phyloP scores from a whole-genome alignment of 768 basidiomycete genomes.

The Pleurotus platypus region DNA sequence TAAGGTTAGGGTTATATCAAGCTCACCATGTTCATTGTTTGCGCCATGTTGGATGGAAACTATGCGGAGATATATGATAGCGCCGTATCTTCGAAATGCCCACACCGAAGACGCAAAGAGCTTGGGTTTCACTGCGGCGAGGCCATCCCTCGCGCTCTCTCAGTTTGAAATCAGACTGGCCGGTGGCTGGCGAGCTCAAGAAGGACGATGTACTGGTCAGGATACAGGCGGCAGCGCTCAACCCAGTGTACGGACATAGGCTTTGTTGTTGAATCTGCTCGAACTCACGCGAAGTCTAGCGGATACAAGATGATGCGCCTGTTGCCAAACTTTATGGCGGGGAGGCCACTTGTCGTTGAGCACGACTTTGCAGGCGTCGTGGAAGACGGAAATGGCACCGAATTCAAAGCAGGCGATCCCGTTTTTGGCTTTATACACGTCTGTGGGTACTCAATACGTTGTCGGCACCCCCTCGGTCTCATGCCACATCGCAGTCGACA shows the following conservation, averaged over 20 bases:
- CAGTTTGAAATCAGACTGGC: constrained; percentile 29
- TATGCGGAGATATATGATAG: background rate
- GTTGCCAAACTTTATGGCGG: constrained; percentile 33
- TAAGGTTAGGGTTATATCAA: background rate
- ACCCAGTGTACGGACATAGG: constrained; percentile 9
- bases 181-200: constrained; percentile 29
- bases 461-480: background rate
- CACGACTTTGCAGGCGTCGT: constrained; percentile 52
- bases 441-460: background rate
- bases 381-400: constrained; percentile 38
- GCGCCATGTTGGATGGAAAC: background rate
- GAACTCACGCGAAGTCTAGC: constrained; percentile 20
- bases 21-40: background rate
- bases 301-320: constrained; percentile 42
- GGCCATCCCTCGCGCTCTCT: constrained; percentile 32
- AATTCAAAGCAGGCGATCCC: constrained; percentile 44
- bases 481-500: constrained; percentile 1
- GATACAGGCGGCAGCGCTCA: constrained; percentile 13
- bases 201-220: constrained; percentile 13
- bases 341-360: constrained; percentile 41
- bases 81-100: constrained; percentile 4
- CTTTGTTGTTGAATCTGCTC: background rate
- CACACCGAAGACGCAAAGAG: constrained; percentile 31
- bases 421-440: constrained; percentile 43
- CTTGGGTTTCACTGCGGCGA: constrained; percentile 32